A percentile compares a stretch with the other conserved stretches of the same genome.
Conservation (phyloP, 495 filamentous ascomycete species). For the Podospora pseudoanserina region DNA sequence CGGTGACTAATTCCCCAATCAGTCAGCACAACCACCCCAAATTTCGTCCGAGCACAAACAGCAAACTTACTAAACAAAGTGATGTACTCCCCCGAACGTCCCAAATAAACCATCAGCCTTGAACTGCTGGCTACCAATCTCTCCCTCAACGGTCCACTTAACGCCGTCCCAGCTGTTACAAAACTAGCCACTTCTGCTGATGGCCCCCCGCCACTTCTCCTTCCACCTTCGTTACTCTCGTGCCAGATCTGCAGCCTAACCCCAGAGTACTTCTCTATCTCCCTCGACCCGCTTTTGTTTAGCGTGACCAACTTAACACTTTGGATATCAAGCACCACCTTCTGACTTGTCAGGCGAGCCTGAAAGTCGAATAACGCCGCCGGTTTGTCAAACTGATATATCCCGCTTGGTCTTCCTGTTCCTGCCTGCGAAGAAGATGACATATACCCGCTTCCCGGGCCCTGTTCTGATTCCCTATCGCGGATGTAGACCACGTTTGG, state of each 20-base stretch:
- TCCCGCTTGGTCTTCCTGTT: conserved; percentile 26
- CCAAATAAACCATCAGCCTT: conserved; percentile 32
- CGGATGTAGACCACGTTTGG: conserved; percentile 33
- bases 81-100: conserved; percentile 31
- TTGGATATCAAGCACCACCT: conserved; percentile 34
- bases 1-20: conserved; percentile 23
- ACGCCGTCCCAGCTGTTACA: conserved; percentile 33
- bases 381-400: conserved; percentile 28
- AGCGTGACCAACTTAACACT: conserved; percentile 31
- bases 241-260: conserved; percentile 37
- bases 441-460: conserved; percentile 15
- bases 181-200: conserved; percentile 31
- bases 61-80: conserved; percentile 28
- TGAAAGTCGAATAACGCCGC: conserved; percentile 35
- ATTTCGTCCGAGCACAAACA: background rate
- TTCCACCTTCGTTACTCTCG: conserved; percentile 18
- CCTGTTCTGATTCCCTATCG: conserved; percentile 30
- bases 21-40: background rate
- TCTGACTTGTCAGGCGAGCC: conserved; percentile 32
- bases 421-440: conserved; percentile 11
- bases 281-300: conserved; percentile 18
- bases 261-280: conserved; percentile 30
- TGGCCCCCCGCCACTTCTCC: conserved; percentile 9
- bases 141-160: conserved; percentile 32
- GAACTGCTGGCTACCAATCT: conserved; percentile 26